Base-by-base conservation (phyloP, 2,329 filamentous ascomycete species). In the Colletotrichum cuscutae region DNA sequence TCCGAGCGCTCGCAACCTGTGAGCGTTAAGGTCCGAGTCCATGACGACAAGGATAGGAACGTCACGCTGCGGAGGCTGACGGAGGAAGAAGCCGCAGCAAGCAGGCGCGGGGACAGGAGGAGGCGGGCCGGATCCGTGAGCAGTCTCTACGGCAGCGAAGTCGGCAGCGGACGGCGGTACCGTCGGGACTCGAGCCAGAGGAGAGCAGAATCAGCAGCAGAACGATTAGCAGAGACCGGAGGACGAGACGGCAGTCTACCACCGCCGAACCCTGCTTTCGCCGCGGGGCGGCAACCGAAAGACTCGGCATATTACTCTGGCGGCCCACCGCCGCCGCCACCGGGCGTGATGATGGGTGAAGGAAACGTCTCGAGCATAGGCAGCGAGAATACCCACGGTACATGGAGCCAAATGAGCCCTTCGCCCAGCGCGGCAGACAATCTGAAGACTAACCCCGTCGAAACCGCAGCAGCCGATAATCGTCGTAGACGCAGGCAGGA, bases 261-360 rank as follows among this genome's bases (percentile, higher is more conserved):
- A 12, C 89, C 89, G 2, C 89, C 90, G 0, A 86, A 88, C 68
- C 88, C 90, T 11, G 84, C 88, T 6, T 90, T 89, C 77, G 88
- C 89, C 5, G 85, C 85, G 0, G 82, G 84, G 71, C 84, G 85
- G 76, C 83, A 80, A 12, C 80, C 81, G 2, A 92, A 91, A 76
- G 90, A 92, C 77, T 90, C 89, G 57, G 88, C 89, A 9, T 91
- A 92, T 76, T 91, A 90, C 77, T 90, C 89, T 3, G 88, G 88
- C 7, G 81, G 83, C 72, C 83, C 84, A 3, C 84, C 84, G 19
- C 82, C 84, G n/a, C 84, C 83, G 1, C 75, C 75, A 32, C 77
- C 78, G 8, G 82, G 84, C 37, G 37, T 42, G 7, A 49, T 49
- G 1, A 79, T 81, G 19, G 82, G 82, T 1, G 82, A 81, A 3